Base-by-base conservation (phyloP, 106 monocot genomes). In the Narthecium ossifragum region DNA sequence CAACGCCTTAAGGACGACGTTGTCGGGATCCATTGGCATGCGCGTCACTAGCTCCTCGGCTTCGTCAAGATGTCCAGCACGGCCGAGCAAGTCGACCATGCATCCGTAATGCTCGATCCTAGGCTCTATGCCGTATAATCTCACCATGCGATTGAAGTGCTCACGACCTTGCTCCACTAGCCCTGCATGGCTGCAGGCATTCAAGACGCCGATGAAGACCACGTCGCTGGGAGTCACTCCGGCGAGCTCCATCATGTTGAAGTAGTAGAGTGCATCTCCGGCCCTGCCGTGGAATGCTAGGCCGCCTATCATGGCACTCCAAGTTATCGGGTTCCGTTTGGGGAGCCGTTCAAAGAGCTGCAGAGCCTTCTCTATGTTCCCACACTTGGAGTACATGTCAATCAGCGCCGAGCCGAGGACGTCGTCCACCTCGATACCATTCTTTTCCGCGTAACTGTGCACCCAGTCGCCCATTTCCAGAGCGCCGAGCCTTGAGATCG, bases 311-410 rank as follows among this genome's bases (percentile, higher is more conserved):
- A 85, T 32, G 0, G 81, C 63, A 46, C 70, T 81, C 85, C 90
- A 90, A 22, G 75, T 67, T 31, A 84, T 41, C 0, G 66, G 47
- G 30, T 73, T 85, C 11, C 31, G 33, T 47, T 81, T 75, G 0
- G 72, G 80, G 22, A 90, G 25, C 6, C 31, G 34, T 21, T 81
- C 75, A 53, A 85, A 90, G 15, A 90, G 58, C 43, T 64, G 61
- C 23, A 75, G 5, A 8, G 85, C 81, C 2, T 58, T 71, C 1
- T 81, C 70, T 47, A 90, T 57, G 33, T 65, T 68, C 33, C 90
- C 84, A 45, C 81, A 85, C 53, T 89, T 89, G 6, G 74, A 53
- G 53, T 89, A 84, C 89, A 89, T 89, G 39, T 89, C 84, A 11
- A 89, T 34, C 26, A 89, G 61, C 3, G 81, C 80, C 2, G 85